Conservation (phyloP, 768 basidiomycete species). For the Mycena latifolia region DNA sequence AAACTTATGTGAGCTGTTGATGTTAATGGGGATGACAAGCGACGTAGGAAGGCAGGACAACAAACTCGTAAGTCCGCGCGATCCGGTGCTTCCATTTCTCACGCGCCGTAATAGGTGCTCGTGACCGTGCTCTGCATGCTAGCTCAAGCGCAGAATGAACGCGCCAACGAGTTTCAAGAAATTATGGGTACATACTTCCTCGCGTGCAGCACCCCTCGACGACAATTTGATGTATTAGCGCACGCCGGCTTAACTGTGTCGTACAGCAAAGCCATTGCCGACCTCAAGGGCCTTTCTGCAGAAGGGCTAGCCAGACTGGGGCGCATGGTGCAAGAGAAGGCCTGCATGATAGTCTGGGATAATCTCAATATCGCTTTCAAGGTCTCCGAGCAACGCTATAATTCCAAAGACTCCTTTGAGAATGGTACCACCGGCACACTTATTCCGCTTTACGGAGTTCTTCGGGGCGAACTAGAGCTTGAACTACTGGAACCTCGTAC, state of each 20-base stretch:
- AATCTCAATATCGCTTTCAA: background rate
- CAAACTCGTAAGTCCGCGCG: background rate
- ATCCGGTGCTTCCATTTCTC: background rate
- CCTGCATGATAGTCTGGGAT: slow-evolving; percentile 38
- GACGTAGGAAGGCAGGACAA: slow-evolving; percentile 2
- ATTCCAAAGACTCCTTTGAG: background rate
- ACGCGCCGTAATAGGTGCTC: slow-evolving; percentile 10
- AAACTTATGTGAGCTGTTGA: slow-evolving; percentile 4
- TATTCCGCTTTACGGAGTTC: background rate
- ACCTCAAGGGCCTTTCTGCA: slow-evolving; percentile 37
- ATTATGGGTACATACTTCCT: slow-evolving; percentile 41
- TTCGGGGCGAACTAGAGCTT: background rate
- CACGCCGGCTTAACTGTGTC: slow-evolving; percentile 43
- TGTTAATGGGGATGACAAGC: background rate
- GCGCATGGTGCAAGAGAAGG: slow-evolving; percentile 43
- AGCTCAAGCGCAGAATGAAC: slow-evolving; percentile 37
- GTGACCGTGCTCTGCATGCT: slow-evolving; percentile 36
- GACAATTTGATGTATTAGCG: slow-evolving; percentile 40
- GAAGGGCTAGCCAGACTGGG: slow-evolving; percentile 25
- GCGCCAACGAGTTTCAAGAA: slow-evolving; percentile 36
- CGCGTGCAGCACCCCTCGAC: slow-evolving; percentile 38
- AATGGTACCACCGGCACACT: slow-evolving; percentile 5
- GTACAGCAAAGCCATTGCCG: slow-evolving; percentile 38
- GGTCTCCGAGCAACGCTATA: background rate
- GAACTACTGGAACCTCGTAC: background rate